Evolutionary conservation across 2,329 filamentous ascomycete genomes (phyloP).

Genomic region (Fusarium caatingaense): DNA sequence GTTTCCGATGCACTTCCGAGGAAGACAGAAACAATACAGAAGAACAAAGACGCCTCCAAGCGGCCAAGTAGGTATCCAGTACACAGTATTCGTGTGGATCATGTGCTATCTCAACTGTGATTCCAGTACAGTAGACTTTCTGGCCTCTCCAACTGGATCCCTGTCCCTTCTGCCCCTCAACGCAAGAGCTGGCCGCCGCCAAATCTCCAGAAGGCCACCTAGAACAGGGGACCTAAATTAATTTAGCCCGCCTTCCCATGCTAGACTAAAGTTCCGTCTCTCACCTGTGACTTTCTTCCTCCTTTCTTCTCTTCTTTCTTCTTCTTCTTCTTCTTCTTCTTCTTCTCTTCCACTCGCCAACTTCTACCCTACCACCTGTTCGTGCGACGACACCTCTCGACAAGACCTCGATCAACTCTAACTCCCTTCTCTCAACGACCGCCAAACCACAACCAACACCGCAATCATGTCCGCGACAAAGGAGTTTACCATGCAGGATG

Average conservation of each 20-base stretch:
- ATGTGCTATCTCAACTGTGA: neutral
- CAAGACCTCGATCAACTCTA: slow-evolving; percentile 10
- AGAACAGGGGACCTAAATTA: slow-evolving; percentile 40
- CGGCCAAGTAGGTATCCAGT: slow-evolving; percentile 3
- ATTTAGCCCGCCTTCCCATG: slow-evolving; percentile 11
- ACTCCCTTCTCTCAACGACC: slow-evolving; percentile 20
- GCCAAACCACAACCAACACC: slow-evolving; percentile 26
- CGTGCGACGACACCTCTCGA: slow-evolving; percentile 32
- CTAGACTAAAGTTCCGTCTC: slow-evolving; percentile 13
- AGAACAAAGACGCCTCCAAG: neutral
- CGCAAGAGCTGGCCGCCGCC: slow-evolving; percentile 10
- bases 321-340: slow-evolving; percentile 18
- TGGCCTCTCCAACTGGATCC: slow-evolving; percentile 5
- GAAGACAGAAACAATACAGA: slow-evolving; percentile 16
- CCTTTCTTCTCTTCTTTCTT: slow-evolving; percentile 24
- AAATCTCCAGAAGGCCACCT: slow-evolving; percentile 32
- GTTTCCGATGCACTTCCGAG: slow-evolving; percentile 26
- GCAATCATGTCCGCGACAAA: slow-evolving; percentile 50
- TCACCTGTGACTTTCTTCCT: slow-evolving; percentile 29
- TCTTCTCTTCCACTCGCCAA: slow-evolving; percentile 15
- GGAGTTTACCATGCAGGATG: slow-evolving; percentile 81
- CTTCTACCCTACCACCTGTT: neutral
- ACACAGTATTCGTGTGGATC: slow-evolving; percentile 15
- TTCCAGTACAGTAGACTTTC: neutral
- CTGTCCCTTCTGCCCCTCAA: slow-evolving; percentile 4